Evolutionary conservation across 805 yeast genomes (phyloP), one percentile per base, ranked within the genome.

Genomic region (Candida lessepsii): DNA sequence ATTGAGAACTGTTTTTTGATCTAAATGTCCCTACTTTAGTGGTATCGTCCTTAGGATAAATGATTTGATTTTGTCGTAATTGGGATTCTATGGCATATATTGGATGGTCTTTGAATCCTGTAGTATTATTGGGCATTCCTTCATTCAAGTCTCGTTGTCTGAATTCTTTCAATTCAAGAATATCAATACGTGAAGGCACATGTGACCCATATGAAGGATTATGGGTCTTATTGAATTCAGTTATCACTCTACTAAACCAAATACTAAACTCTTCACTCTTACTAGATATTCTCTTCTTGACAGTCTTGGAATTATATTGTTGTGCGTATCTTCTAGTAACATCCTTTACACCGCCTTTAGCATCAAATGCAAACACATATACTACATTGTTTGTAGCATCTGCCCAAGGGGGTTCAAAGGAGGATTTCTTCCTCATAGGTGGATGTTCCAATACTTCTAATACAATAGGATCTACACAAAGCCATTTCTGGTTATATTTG

Each of bases 51-150:
- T 71, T 76, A 0, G 90, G 87, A 39, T 73, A 71, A 4, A 91
- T 58, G 4, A 89, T 71, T 56, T 93, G 96, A 55, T 82, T 84
- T 37, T 76, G 73, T 35, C 75, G 73, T 24, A 93, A 57, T 48
- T 89, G 95, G 3, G 79, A 71, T 56, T 86, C 95, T 10, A 93
- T 58, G 0, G 84, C 93, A 59, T 83, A 93, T 10, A 81, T 61
- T 0, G 99, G 99, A 60, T 93, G 99, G 37, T 81, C 81, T 37
- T 80, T 81, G 57, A 90, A 86, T 49, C 89, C 97, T 37, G 80
- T 83, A 18, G 88, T 65, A 51, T 78, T 85, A 40, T 81, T 80
- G 0, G 99, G 99, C 74, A 91, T 81, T 0, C 96, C 96, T 54
- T 93, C 98, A 20, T 73, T 67, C 13, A 76, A 63, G 32, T 86